Evolutionary conservation across 148 eudicot genomes (phyloP).

Genomic region (Rheum nobile): DNA sequence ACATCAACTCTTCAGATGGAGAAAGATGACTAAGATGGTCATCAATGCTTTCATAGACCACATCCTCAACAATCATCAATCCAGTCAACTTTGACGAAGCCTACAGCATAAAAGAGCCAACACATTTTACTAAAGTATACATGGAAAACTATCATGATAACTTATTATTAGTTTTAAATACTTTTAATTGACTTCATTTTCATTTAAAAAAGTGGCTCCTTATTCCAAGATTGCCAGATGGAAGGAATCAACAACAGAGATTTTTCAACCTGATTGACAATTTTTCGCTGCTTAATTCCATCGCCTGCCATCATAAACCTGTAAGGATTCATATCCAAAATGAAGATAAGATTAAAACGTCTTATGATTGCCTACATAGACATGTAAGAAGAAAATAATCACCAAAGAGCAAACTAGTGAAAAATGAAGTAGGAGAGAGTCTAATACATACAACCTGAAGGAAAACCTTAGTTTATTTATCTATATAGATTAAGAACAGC

Average conservation of each 20-base stretch:
- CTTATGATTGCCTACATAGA: background rate
- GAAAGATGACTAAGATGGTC: slow-evolving; percentile 29
- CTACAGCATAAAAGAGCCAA: slow-evolving; percentile 27
- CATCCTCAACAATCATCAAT: slow-evolving; percentile 68
- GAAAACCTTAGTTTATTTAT: background rate
- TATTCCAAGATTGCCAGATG: background rate
- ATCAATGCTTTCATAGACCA: slow-evolving; percentile 65
- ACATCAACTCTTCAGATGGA: slow-evolving; percentile 44
- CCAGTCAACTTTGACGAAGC: slow-evolving; percentile 71
- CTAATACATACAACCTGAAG: background rate
- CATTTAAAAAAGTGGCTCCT: background rate
- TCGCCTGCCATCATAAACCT: slow-evolving; percentile 95
- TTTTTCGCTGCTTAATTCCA: slow-evolving; percentile 62
- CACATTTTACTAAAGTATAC: background rate
- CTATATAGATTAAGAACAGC: background rate
- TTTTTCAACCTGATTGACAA: slow-evolving; percentile 54
- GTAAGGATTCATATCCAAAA: slow-evolving; percentile 10
- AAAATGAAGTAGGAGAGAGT: background rate
- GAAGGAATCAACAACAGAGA: slow-evolving; percentile 5
- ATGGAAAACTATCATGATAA: background rate
- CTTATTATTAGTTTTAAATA: background rate
- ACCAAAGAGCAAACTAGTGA: background rate
- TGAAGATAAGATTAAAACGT: background rate
- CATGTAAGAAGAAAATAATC: background rate
- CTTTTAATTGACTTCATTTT: background rate